phyloP scores from a whole-genome alignment of 208 protist species.

The Herpetomonas tarakana region DNA sequence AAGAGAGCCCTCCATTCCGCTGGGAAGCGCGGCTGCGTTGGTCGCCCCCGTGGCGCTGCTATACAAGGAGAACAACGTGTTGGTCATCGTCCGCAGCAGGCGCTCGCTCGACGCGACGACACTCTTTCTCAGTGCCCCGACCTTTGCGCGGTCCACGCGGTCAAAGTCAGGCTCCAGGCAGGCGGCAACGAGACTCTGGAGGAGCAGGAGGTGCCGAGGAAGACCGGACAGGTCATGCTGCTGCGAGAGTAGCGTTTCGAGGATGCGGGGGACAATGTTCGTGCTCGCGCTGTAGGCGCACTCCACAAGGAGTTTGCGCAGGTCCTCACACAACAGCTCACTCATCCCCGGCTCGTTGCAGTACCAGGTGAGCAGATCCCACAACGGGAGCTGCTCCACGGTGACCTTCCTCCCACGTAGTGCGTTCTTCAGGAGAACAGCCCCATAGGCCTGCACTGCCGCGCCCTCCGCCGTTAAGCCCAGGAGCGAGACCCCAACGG shows the following conservation, averaged over 20 bases:
- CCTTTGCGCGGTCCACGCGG: slow-evolving; percentile 13
- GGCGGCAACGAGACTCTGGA: slow-evolving; percentile 12
- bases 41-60: not conserved
- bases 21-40: not conserved
- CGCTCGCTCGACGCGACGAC: slow-evolving; percentile 8
- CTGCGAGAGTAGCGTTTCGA: not conserved
- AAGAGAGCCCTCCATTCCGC: not conserved
- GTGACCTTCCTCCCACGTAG: slow-evolving; percentile 10
- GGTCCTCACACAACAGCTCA: slow-evolving; percentile 15
- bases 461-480: slow-evolving; percentile 12
- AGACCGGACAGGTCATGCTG: not conserved
- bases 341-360: slow-evolving; percentile 23
- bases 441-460: slow-evolving; percentile 36
- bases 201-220: slow-evolving; percentile 17
- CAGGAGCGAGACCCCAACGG: slow-evolving; percentile 17
- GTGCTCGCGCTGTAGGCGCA: slow-evolving; percentile 23
- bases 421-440: slow-evolving; percentile 27
- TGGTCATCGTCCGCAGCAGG: not conserved
- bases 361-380: slow-evolving; percentile 32
- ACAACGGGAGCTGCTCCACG: slow-evolving; percentile 14
- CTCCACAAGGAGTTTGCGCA: slow-evolving; percentile 27
- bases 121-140: slow-evolving; percentile 14
- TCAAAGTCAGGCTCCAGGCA: slow-evolving; percentile 16
- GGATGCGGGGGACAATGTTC: not conserved
- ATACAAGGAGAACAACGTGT: not conserved